These are phyloP conservation scores for Lepidium sativum DNA, from an alignment of 345 rosid species.

Conservation along the genomic window DNA sequence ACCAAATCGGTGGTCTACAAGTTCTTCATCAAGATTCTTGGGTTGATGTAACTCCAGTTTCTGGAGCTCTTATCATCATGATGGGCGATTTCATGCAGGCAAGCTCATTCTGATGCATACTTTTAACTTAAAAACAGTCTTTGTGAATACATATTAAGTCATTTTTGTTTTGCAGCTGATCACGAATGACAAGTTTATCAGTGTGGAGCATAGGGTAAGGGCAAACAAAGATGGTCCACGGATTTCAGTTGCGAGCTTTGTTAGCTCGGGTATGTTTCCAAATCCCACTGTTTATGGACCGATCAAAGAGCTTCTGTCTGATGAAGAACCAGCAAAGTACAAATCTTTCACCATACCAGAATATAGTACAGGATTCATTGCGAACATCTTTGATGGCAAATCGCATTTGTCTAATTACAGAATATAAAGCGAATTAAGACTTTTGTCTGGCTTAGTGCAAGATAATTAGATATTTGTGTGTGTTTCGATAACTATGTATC, in stretches of 20 bases:
- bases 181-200: conserved; percentile 17
- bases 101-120: not conserved
- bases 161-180: not conserved
- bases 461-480: too few species aligned
- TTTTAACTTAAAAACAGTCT: not conserved
- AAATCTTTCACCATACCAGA: conserved; percentile 6
- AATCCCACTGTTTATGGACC: conserved; percentile 16
- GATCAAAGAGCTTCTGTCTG: conserved; percentile 11
- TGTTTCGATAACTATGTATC: too few species aligned
- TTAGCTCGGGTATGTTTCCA: conserved; percentile 3
- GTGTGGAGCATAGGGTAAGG: conserved; percentile 21
- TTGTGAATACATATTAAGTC: not conserved
- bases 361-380: conserved; percentile 7
- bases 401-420: not conserved
- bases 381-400: not conserved
- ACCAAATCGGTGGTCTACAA: conserved; percentile 36
- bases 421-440: not conserved
- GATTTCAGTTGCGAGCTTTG: conserved; percentile 18
- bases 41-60: conserved; percentile 24
- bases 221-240: conserved; percentile 6
- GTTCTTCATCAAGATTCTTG: conserved; percentile 26
- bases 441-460: not conserved
- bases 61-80: conserved; percentile 30
- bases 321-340: conserved; percentile 12
- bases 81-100: conserved; percentile 35